Evolutionary conservation across 2,329 filamentous ascomycete species (phyloP), one percentile per base, ranked within the genome.

Genomic region (Beauveria caledonica): DNA sequence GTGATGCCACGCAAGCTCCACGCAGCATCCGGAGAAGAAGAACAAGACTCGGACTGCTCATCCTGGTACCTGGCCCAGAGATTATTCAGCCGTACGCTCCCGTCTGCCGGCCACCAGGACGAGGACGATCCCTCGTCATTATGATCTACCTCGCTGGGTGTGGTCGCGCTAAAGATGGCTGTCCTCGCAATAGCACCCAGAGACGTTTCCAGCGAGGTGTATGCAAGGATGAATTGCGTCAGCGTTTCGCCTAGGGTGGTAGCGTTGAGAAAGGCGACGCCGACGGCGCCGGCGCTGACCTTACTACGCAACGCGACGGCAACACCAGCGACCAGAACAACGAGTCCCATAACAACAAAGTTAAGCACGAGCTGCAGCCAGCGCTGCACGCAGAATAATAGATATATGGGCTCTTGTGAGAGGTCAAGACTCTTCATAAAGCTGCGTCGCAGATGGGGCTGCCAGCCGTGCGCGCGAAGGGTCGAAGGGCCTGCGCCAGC

Each of bases 361-460:
- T 58, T 39, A 21, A 58, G 55, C n/a, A 58, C 55, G 15, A 58
- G 55, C 29, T 58, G 55, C 33, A 58, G 55, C 55, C 55, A 58
- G 27, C 55, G 55, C 45, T 58, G 45, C 21, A 27, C 55, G 13
- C 27, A 39, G n/a, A 58, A 58, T 1, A 58, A 17, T 3, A 58
- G 55, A 33, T 58, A 58, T 3, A 58, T 13, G 19, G 55, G 55
- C 55, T 58, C 45, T 23, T 58, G 55, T 5, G 55, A 58, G 44
- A 8, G 19, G 21, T 58, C 21, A 1, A 58, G 21, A 17, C 10
- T n/a, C n/a, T 15, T 9, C 15, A 49, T 15, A 27, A 58, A 58
- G 27, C 21, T 25, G 13, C 10, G 17, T 7, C 55, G 55, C 19
- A 58, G 13, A 10, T 27, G 13, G 1, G 5, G 29, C 44, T 39